Evolutionary conservation across 495 filamentous ascomycete genomes (phyloP), one percentile per base, ranked within the genome.

Genomic region (Podospora tetraspora): DNA sequence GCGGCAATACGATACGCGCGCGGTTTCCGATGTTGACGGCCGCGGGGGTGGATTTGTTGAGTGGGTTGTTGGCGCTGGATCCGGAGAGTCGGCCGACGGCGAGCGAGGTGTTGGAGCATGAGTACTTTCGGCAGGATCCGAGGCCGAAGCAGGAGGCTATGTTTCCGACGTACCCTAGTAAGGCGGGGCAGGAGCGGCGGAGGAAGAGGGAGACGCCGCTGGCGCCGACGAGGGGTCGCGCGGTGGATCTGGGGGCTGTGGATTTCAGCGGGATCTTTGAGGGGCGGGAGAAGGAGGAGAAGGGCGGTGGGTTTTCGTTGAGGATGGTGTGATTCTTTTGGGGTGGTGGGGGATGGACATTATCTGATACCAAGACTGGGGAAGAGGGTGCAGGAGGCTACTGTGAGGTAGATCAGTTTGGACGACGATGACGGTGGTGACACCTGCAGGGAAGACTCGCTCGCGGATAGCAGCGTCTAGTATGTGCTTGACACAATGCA

Each of bases 131-230:
- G 22, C 95, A 98, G 81, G 90, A 96, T 67, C 95, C 95, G 1
- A 90, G 89, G 34, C 91, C 92, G 1, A 97, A 97, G 79, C 87
- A 87, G 24, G 89, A 89, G 75, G 90, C 88, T 71, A 91, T 96
- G 89, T 94, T 96, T 71, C 92, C 92, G 19, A 94, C 92, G 0
- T 99, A 97, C 75, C 95, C 95, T 2, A 93, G 90, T 62, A 97
- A 97, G 79, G 95, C 94, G 0, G 92, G 93, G 1, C 91, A 94
- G 84, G 95, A 99, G 84, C 91, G 89, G 75, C 78, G 93, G 72
- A 82, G 92, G 68, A 80, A 86, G 32, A 77, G 87, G 29, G 88
- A 85, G 66, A 97, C 90, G 57, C 95, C 95, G 2, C 90, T 92
- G 73, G 95, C 95, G n/a, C 95, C 95, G 3, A 89, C 85, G 34